Base-by-base conservation (phyloP, 2,329 filamentous ascomycete genomes). In the Trichoderma koningii region DNA sequence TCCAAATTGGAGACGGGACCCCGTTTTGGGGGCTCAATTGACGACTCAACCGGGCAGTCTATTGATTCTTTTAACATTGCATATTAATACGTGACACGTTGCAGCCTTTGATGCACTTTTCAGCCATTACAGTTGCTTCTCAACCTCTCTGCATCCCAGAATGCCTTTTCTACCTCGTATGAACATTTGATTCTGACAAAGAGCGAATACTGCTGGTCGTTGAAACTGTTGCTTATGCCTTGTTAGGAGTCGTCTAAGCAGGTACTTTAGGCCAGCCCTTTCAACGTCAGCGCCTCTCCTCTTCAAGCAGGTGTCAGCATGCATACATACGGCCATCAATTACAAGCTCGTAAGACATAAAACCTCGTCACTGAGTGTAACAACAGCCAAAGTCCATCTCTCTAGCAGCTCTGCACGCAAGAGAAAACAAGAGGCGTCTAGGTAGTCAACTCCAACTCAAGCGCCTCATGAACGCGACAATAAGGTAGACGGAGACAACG, bases 11-110 rank as follows among this genome's bases (percentile, higher is more conserved):
- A 34, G 28, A 23, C 15, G 21, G 23, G 45, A 34, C 34, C 48
- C 38, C 38, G 28, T 52, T 62, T 52, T 15, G 19, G 48, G n/a
- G 26, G n/a, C 38, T 53, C 48, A 45, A 62, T 53, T 62, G 48
- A 62, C n/a, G 30, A 53, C 15, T 34, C 21, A 52, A n/a, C 14
- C 21, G n/a, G 57, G 34, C 38, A 51, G 57, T 41, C 47, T 62
- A 47, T 53, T 53, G 50, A 19, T 55, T 19, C 28, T 45, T 14
- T 14, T 17, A 19, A 10, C 44, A 9, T 38, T 38, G 34, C 34
- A 14, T 14, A 38, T 9, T 14, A 10, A 15, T 51, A 38, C 21
- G 34, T 62, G 50, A 38, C 60, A 63, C 60, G 60, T 63, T 41
- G 60, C 50, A 41, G 60, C 14, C 28, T 44, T 41, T 34, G 10